A percentile compares a stretch with the other conserved stretches of the same genome.
phyloP scores from a whole-genome alignment of 2,329 filamentous ascomycete genomes.

The Graphilbum fragrans region DNA sequence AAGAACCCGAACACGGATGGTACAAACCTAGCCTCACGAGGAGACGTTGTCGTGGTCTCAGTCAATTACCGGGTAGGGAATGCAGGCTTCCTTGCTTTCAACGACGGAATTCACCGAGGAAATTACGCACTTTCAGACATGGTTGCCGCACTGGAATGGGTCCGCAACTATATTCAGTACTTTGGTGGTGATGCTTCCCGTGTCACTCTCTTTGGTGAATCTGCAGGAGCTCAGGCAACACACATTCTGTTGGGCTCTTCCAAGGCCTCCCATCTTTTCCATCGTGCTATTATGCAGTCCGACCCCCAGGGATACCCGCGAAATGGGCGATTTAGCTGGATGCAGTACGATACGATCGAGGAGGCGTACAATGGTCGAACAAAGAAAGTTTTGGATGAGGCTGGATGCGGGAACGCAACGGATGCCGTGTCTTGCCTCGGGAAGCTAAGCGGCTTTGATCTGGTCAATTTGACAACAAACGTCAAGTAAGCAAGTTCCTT shows the following conservation, averaged over 20 bases:
- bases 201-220: slow-evolving; percentile 26
- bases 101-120: slow-evolving; percentile 23
- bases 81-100: slow-evolving; percentile 16
- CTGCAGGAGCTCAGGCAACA: slow-evolving; percentile 15
- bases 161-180: slow-evolving; percentile 21
- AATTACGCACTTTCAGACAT: slow-evolving; percentile 30
- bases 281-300: slow-evolving; percentile 18
- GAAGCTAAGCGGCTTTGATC: slow-evolving; percentile 15
- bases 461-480: slow-evolving; percentile 17
- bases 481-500: slow-evolving; percentile 11
- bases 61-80: slow-evolving; percentile 26
- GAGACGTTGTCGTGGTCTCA: slow-evolving; percentile 29
- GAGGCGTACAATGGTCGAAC: slow-evolving; percentile 12
- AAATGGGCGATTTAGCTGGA: slow-evolving; percentile 7
- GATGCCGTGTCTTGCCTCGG: slow-evolving; percentile 14
- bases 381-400: slow-evolving; percentile 12
- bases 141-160: slow-evolving; percentile 25
- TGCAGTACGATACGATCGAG: slow-evolving; percentile 12
- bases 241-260: slow-evolving; percentile 16
- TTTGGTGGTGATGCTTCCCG: slow-evolving; percentile 20
- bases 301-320: slow-evolving; percentile 14
- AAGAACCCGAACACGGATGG: slow-evolving; percentile 31
- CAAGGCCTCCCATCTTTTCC: slow-evolving; percentile 17
- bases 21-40: slow-evolving; percentile 29
- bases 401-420: slow-evolving; percentile 14